phyloP scores from a whole-genome alignment of 2,329 filamentous ascomycete genomes.

The Tolypocladium album region DNA sequence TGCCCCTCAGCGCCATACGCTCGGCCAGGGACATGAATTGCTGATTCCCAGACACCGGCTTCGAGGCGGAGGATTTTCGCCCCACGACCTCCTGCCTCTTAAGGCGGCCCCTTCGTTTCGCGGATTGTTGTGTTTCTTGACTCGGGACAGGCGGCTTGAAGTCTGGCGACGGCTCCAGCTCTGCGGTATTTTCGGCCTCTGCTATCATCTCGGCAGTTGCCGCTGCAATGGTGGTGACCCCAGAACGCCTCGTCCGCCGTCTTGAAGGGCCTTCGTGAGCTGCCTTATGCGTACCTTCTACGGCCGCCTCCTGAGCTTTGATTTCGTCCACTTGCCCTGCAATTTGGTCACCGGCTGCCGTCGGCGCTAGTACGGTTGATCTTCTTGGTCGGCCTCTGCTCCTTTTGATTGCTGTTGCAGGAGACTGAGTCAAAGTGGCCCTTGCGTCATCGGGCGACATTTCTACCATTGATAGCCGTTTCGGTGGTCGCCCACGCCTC shows the following conservation, averaged over 20 bases:
- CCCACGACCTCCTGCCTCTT: slow-evolving; percentile 9
- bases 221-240: slow-evolving; percentile 13
- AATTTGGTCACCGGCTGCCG: not conserved
- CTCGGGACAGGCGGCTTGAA: not conserved
- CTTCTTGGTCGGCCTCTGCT: slow-evolving; percentile 18
- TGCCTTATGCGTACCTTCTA: slow-evolving; percentile 1
- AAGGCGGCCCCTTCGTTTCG: slow-evolving; percentile 10
- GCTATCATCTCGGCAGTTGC: slow-evolving; percentile 2
- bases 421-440: not conserved
- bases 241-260: slow-evolving; percentile 15
- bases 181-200: not conserved
- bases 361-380: not conserved
- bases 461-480: slow-evolving; percentile 8
- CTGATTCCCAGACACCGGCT: slow-evolving; percentile 9
- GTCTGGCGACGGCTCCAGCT: not conserved
- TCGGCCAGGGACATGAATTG: slow-evolving; percentile 45
- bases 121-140: not conserved
- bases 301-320: slow-evolving; percentile 9
- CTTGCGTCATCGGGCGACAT: not conserved
- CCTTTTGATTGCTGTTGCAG: slow-evolving; percentile 5
- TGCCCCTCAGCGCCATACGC: slow-evolving; percentile 43
- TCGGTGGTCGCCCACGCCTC: slow-evolving; percentile 21
- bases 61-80: not conserved
- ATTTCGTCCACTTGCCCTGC: slow-evolving; percentile 7
- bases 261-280: slow-evolving; percentile 1